These are phyloP conservation scores for Pseudogymnoascus sp. DNA, from an alignment of 2,329 filamentous ascomycete genomes.

Conservation along the genomic window DNA sequence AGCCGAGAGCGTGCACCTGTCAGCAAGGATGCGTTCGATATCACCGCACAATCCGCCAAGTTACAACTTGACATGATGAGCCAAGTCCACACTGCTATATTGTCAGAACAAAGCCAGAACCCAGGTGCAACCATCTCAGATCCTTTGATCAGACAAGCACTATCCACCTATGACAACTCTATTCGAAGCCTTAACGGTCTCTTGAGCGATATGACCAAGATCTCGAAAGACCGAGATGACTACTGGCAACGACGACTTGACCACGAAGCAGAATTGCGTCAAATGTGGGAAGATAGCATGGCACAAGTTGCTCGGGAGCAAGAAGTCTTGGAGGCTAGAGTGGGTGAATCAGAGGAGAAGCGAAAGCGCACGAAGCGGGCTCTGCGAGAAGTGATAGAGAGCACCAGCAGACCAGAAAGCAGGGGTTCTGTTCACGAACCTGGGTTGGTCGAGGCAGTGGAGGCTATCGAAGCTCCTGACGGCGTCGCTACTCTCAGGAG, in stretches of 20 bases:
- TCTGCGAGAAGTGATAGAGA: constrained; percentile 74
- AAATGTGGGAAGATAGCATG: constrained; percentile 99
- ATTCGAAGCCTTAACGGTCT: constrained; percentile 81
- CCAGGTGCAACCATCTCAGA: constrained; percentile 71
- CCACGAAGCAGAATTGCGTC: constrained; percentile 81
- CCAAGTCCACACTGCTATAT: constrained; percentile 76
- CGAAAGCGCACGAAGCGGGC: constrained; percentile 83
- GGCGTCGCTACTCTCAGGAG: constrained; percentile 33
- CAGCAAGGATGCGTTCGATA: constrained; percentile 91
- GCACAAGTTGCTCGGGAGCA: constrained; percentile 92
- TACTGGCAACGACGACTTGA: constrained; percentile 97
- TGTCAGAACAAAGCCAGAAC: constrained; percentile 62
- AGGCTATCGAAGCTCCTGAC: constrained; percentile 33
- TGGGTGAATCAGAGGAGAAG: constrained; percentile 87
- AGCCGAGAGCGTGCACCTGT: constrained; percentile 66
- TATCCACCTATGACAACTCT: constrained; percentile 81
- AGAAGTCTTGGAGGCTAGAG: constrained; percentile 78
- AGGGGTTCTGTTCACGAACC: constrained; percentile 16
- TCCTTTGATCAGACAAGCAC: constrained; percentile 66
- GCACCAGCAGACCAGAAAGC: constrained; percentile 28
- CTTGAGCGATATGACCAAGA: constrained; percentile 80
- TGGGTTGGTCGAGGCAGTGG: constrained; percentile 11
- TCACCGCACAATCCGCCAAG: constrained; percentile 91
- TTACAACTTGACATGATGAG: constrained; percentile 86
- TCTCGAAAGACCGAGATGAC: constrained; percentile 86